Conservation (phyloP, 179 eudicot genomes). For the Drosera spatulata region DNA sequence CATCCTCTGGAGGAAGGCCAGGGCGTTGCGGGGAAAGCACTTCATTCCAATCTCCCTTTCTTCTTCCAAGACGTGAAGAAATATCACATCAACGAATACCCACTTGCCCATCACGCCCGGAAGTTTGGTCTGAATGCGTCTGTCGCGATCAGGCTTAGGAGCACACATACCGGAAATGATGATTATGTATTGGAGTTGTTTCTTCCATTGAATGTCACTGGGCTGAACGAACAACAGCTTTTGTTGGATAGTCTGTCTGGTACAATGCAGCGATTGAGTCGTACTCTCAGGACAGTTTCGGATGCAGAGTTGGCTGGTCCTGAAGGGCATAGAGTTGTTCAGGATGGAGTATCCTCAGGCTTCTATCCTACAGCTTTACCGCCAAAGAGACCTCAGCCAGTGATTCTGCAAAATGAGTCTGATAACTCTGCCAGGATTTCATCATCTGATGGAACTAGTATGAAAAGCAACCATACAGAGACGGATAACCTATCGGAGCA, state of each 20-base stretch:
- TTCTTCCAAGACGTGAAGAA: constrained; percentile 60
- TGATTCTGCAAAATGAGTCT: constrained; percentile 14
- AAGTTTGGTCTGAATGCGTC: constrained; percentile 65
- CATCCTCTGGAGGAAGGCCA: constrained; percentile 85
- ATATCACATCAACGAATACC: constrained; percentile 65
- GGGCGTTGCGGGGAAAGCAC: constrained; percentile 84
- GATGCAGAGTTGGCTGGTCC: constrained; percentile 41
- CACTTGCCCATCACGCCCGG: constrained; percentile 89
- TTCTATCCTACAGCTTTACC: constrained; percentile 25
- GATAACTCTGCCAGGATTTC: constrained; percentile 16
- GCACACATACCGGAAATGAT: constrained; percentile 60
- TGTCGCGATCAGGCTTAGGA: constrained; percentile 79
- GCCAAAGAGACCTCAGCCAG: constrained; percentile 17
- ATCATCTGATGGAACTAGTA: constrained; percentile 11
- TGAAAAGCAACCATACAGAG: constrained; percentile 10
- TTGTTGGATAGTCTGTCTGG: constrained; percentile 58
- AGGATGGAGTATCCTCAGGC: constrained; percentile 16
- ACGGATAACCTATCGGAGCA: constrained; percentile 23
- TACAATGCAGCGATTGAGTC: constrained; percentile 73
- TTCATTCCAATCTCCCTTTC: constrained; percentile 68
- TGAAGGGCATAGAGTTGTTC: constrained; percentile 11
- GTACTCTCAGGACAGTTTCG: constrained; percentile 59
- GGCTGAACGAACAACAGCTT: constrained; percentile 72
- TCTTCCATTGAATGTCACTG: constrained; percentile 58
- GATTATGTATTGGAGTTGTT: constrained; percentile 84